phyloP scores from a whole-genome alignment of 225 moss, liverwort and hornwort genomes.

The Ulota crispa region DNA sequence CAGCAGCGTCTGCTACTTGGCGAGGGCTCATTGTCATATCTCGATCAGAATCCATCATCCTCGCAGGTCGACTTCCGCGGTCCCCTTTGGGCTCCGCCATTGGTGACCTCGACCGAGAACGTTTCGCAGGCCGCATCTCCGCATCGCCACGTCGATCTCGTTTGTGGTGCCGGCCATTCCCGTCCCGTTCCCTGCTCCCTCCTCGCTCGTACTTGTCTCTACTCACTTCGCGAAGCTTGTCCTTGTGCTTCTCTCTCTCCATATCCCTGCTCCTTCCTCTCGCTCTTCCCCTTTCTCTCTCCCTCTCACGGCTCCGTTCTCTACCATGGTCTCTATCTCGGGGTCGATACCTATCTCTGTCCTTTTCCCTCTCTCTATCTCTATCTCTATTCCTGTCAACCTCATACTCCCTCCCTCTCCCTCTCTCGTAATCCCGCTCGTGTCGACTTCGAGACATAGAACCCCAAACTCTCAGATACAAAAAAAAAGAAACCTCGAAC shows the following conservation, averaged over 20 bases:
- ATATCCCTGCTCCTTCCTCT: conserved; percentile 34
- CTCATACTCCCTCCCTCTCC: conserved; percentile 38
- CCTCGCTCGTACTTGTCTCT: conserved; percentile 39
- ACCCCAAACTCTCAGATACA: conserved; percentile 20
- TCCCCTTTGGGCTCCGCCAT: conserved; percentile 29
- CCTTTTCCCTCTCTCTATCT: conserved; percentile 31
- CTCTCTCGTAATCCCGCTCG: conserved; percentile 44
- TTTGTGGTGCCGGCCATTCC: conserved; percentile 26
- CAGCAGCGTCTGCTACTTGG: conserved; percentile 42
- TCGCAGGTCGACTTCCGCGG: conserved; percentile 23
- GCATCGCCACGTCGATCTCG: conserved; percentile 39
- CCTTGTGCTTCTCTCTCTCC: conserved; percentile 28
- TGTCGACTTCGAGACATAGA: conserved; percentile 54
- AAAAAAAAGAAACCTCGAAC: background rate
- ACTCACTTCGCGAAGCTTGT: conserved; percentile 22
- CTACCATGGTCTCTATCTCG: conserved; percentile 34
- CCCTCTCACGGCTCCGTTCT: conserved; percentile 38
- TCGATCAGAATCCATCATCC: conserved; percentile 28
- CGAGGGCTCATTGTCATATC: conserved; percentile 34
- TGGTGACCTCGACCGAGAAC: conserved; percentile 54
- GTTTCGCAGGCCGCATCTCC: conserved; percentile 24
- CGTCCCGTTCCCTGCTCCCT: conserved; percentile 34
- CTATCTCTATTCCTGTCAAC: background rate
- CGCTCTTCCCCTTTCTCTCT: conserved; percentile 34
- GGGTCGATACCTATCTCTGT: conserved; percentile 18